These are phyloP conservation scores for Sporothrix brasiliensis DNA, from an alignment of 2,329 filamentous ascomycete species.

Conservation along the genomic window DNA sequence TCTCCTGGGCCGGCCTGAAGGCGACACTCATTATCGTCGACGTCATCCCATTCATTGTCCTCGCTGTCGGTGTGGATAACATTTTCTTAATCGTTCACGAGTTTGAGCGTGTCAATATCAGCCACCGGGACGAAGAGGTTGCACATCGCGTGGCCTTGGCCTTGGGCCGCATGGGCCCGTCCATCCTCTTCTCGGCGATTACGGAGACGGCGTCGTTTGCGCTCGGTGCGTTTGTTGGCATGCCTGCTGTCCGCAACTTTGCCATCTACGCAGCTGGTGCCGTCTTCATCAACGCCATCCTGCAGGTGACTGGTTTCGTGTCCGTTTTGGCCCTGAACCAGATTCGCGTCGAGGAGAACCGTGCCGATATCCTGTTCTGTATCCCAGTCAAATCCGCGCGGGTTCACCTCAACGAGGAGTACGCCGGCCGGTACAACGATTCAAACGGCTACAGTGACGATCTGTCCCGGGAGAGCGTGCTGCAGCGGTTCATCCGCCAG, in stretches of 20 bases:
- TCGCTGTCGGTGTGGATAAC: conserved; percentile 97
- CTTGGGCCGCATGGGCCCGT: conserved; percentile 94
- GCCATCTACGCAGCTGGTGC: conserved; percentile 94
- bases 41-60: conserved; percentile 94
- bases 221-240: conserved; percentile 89
- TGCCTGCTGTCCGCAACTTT: conserved; percentile 98
- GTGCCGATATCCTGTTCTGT: conserved; percentile 91
- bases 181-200: conserved; percentile 90
- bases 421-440: conserved; percentile 38
- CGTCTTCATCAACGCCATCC: conserved; percentile 93
- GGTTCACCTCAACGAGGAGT: conserved; percentile 63
- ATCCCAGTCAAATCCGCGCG: conserved; percentile 76
- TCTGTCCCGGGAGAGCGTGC: conserved; percentile 76
- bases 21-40: conserved; percentile 97
- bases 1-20: conserved; percentile 88
- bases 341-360: conserved; percentile 80
- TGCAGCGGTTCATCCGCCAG: conserved; percentile 89
- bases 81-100: conserved; percentile 99
- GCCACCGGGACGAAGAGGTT: conserved; percentile 84
- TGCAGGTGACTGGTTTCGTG: conserved; percentile 97
- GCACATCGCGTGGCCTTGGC: conserved; percentile 84
- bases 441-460: conserved; percentile 65
- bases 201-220: conserved; percentile 95
- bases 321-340: conserved; percentile 92
- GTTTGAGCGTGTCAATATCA: conserved; percentile 91